Evolutionary conservation across 495 filamentous ascomycete genomes (phyloP).

Genomic region (Penicillium diatomitis): DNA sequence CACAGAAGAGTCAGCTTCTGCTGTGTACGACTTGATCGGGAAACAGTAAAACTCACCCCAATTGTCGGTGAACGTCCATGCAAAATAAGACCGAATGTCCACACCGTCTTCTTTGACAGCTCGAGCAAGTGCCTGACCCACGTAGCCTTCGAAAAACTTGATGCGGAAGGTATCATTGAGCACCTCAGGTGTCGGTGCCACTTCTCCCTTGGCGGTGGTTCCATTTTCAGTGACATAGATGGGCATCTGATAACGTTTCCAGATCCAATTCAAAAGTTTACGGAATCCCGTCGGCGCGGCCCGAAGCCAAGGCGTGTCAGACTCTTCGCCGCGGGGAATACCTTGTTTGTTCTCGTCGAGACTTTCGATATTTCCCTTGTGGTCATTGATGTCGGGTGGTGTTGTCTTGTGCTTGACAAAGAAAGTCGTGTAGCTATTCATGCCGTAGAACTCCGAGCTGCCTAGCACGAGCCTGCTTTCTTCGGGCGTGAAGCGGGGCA

Average conservation of each 20-base stretch:
- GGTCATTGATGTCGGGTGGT: constrained; percentile 32
- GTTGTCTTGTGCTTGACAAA: constrained; percentile 33
- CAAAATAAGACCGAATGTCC: constrained; percentile 39
- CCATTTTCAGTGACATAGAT: constrained; percentile 46
- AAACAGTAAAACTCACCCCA: constrained; percentile 17
- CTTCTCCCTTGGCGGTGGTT: constrained; percentile 37
- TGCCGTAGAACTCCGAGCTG: constrained; percentile 43
- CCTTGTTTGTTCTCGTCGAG: constrained; percentile 37
- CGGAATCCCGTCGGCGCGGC: constrained; percentile 32
- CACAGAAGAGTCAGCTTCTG: constrained; percentile 1
- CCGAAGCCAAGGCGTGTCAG: constrained; percentile 38
- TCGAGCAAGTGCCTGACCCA: constrained; percentile 31
- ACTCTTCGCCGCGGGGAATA: constrained; percentile 35
- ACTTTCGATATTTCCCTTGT: constrained; percentile 37
- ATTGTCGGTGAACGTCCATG: constrained; percentile 41
- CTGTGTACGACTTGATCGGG: not conserved
- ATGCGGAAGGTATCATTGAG: constrained; percentile 37
- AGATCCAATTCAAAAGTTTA: constrained; percentile 38
- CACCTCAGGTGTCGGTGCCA: constrained; percentile 25
- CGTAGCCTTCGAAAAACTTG: constrained; percentile 38
- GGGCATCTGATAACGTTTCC: constrained; percentile 31
- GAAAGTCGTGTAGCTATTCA: constrained; percentile 43
- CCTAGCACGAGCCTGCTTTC: constrained; percentile 34
- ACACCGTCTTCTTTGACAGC: constrained; percentile 36
- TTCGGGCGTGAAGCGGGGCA: constrained; percentile 34